These are phyloP conservation scores for Priceomyces medius DNA, from an alignment of 805 yeast species.

Conservation along the genomic window DNA sequence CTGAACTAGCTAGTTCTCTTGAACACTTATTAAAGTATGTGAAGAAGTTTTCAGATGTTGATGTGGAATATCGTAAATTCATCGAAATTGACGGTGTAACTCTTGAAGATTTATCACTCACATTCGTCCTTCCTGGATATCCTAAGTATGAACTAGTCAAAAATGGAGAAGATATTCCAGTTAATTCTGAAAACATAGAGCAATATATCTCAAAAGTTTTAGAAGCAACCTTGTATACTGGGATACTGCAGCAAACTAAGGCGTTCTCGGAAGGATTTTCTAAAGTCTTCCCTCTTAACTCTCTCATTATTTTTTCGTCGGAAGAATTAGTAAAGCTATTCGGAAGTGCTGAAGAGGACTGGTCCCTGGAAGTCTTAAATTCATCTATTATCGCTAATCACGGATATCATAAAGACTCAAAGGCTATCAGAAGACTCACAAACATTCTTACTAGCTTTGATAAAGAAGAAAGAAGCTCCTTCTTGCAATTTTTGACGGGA, in stretches of 20 bases:
- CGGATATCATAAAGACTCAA: conserved; percentile 76
- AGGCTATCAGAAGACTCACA: conserved; percentile 59
- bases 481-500: conserved; percentile 87
- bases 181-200: conserved; percentile 54
- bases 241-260: conserved; percentile 62
- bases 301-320: conserved; percentile 69
- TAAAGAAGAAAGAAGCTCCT: conserved; percentile 59
- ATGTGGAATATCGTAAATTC: conserved; percentile 14
- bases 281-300: conserved; percentile 73
- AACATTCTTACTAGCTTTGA: conserved; percentile 57
- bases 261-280: conserved; percentile 81
- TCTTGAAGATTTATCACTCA: conserved; percentile 56
- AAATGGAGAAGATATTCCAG: conserved; percentile 51
- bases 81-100: conserved; percentile 35
- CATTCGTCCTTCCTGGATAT: conserved; percentile 77
- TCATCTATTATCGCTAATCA: conserved; percentile 79
- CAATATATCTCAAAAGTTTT: conserved; percentile 56
- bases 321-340: conserved; percentile 69
- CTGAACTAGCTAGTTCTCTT: conserved; percentile 57
- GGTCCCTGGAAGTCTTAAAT: conserved; percentile 65
- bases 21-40: conserved; percentile 47
- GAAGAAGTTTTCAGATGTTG: conserved; percentile 18
- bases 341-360: conserved; percentile 84
- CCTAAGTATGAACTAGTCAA: conserved; percentile 56
- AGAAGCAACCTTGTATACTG: conserved; percentile 59